A percentile compares a stretch with the other conserved stretches of the same genome.
Evolutionary conservation across 2,329 filamentous ascomycete species (phyloP).

Genomic region (Xylariaceae sp.): DNA sequence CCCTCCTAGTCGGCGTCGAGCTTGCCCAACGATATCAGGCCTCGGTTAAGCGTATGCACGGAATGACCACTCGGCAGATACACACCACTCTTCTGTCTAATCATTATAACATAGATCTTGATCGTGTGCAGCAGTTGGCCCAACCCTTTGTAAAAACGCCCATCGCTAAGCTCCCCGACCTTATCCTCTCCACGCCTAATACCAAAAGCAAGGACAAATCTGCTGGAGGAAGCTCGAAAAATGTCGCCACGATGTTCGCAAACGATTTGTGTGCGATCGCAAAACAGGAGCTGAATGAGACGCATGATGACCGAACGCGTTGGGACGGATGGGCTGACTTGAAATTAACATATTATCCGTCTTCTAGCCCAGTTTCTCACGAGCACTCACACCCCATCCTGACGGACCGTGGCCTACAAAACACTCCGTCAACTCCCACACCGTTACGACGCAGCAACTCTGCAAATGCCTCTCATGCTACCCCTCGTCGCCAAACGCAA

Average conservation of each 20-base stretch:
- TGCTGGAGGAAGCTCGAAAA: slow-evolving; percentile 37
- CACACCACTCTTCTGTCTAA: slow-evolving; percentile 71
- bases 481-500: slow-evolving; percentile 32
- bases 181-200: slow-evolving; percentile 48
- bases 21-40: slow-evolving; percentile 90
- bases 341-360: slow-evolving; percentile 72
- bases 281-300: slow-evolving; percentile 46
- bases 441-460: slow-evolving; percentile 67
- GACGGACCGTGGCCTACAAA: slow-evolving; percentile 36
- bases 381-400: slow-evolving; percentile 25
- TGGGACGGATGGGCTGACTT: slow-evolving; percentile 81
- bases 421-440: slow-evolving; percentile 65
- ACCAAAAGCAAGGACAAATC: slow-evolving; percentile 73
- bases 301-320: slow-evolving; percentile 28
- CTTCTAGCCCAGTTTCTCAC: slow-evolving; percentile 31
- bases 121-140: slow-evolving; percentile 79
- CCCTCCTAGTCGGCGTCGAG: slow-evolving; percentile 75
- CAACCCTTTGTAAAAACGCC: slow-evolving; percentile 73
- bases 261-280: slow-evolving; percentile 77
- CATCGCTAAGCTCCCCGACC: slow-evolving; percentile 47
- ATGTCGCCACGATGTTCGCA: slow-evolving; percentile 61
- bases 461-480: slow-evolving; percentile 38
- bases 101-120: slow-evolving; percentile 75
- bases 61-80: slow-evolving; percentile 59
- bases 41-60: slow-evolving; percentile 66